Percentiles rank a stretch among this genome's conserved stretches.
These are phyloP conservation scores for Aspergillus proliferans DNA, from an alignment of 2,329 filamentous ascomycete genomes.

Conservation along the genomic window DNA sequence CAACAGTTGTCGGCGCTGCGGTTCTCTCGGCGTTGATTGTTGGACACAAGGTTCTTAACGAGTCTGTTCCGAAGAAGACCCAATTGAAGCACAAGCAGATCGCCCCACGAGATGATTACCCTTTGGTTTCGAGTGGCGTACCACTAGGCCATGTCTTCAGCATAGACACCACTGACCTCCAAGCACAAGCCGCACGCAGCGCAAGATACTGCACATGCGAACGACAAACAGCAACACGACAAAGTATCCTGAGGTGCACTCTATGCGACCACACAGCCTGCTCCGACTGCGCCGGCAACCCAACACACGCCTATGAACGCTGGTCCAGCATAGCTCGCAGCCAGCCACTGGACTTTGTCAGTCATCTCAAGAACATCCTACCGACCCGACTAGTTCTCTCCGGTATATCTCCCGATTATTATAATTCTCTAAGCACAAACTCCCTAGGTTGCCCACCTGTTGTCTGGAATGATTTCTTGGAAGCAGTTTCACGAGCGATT, in stretches of 20 bases:
- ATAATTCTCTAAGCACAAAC: constrained; percentile 13
- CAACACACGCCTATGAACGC: constrained; percentile 41
- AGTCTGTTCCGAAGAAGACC: background rate
- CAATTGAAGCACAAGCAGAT: constrained; percentile 5
- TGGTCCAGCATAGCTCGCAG: constrained; percentile 24
- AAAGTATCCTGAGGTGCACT: constrained; percentile 42
- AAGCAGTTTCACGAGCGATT: constrained; percentile 20
- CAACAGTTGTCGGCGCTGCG: constrained; percentile 61
- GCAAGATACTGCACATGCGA: constrained; percentile 55
- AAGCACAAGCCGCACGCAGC: constrained; percentile 25
- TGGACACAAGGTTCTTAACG: constrained; percentile 22
- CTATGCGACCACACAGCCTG: constrained; percentile 53
- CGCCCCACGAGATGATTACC: constrained; percentile 5
- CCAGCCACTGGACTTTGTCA: constrained; percentile 41
- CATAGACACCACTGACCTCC: constrained; percentile 13
- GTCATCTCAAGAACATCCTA: constrained; percentile 35
- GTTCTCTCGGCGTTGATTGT: constrained; percentile 54
- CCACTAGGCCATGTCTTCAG: constrained; percentile 2
- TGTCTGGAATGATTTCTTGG: constrained; percentile 30
- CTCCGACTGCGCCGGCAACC: constrained; percentile 49
- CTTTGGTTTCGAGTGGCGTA: constrained; percentile 11
- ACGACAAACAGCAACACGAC: constrained; percentile 35
- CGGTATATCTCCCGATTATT: constrained; percentile 20
- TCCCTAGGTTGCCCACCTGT: constrained; percentile 9
- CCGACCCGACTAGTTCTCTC: constrained; percentile 37